phyloP scores from a whole-genome alignment of 139 green algal genomes.

The Auxenochlorella protothecoides region DNA sequence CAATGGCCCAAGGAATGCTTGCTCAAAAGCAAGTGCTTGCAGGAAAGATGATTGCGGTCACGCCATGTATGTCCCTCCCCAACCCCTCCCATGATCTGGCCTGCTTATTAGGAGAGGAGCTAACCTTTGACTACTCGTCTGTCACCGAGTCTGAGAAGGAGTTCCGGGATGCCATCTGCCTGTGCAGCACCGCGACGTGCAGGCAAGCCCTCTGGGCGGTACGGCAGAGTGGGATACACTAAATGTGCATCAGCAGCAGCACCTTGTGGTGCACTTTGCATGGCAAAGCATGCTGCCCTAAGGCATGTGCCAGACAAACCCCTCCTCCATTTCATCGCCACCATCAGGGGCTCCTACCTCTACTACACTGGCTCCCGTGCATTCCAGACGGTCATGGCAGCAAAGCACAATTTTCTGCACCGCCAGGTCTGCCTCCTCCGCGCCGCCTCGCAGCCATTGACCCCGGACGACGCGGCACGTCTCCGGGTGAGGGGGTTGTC shows the following conservation, averaged over 20 bases:
- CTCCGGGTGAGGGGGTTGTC: background rate
- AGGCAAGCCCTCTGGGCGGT: background rate
- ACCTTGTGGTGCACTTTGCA: too few relatives aligned
- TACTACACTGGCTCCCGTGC: slow-evolving; percentile 62
- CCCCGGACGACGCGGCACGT: slow-evolving; percentile 15
- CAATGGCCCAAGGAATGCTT: too few relatives aligned
- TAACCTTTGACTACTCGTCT: slow-evolving; percentile 80
- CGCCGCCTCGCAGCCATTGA: slow-evolving; percentile 29
- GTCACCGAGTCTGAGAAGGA: slow-evolving; percentile 82
- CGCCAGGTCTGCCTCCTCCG: slow-evolving; percentile 50
- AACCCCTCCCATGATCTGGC: background rate
- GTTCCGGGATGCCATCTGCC: slow-evolving; percentile 71
- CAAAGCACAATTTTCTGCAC: slow-evolving; percentile 69
- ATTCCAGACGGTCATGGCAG: slow-evolving; percentile 61
- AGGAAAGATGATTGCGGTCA: background rate
- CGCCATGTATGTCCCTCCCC: too few relatives aligned
- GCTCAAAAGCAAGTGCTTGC: background rate
- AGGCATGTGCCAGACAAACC: too few relatives aligned
- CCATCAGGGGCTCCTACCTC: slow-evolving; percentile 66
- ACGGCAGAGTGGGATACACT: too few relatives aligned
- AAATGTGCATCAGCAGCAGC: too few relatives aligned
- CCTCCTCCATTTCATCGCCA: background rate
- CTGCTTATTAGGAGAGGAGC: slow-evolving; percentile 53
- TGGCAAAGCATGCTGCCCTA: too few relatives aligned
- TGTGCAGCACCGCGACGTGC: slow-evolving; percentile 59